Evolutionary conservation across 768 basidiomycete species (phyloP), one percentile per base, ranked within the genome.

Genomic region (Cyclocybe aegerita): DNA sequence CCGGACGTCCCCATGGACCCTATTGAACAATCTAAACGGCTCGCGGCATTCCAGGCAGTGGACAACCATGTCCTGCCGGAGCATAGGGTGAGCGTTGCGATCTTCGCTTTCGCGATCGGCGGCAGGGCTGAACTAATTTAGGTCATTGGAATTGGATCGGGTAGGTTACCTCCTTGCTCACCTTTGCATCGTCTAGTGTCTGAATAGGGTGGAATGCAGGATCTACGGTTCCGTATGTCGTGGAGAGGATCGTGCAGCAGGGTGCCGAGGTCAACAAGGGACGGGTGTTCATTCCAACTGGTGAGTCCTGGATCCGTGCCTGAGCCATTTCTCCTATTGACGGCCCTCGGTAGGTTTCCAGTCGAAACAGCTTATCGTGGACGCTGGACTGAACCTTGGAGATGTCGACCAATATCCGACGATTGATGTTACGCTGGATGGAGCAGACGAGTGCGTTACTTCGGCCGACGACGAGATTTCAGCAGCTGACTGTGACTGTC

Each of bases 361-460:
- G 71, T 94, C 92, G 11, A 96, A 93, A 65, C 86, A 97, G 63
- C 83, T 99, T 52, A 98, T 99, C 63, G 85, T 98, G 46, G 76
- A 78, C 39, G 83, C 85, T 17, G 80, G 84, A 5, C 75, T 97
- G 10, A 80, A 68, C 31, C 80, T 97, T 4, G 95, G 93, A 32
- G 95, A 97, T 62, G 84, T 94, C 10, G 89, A 93, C 62, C 86
- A 93, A 65, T 94, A 88, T 69, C 86, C 89, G 4, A 74, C 76
- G 1, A 87, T 98, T 48, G 97, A 99, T 61, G 91, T 98, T n/a
- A 98, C 95, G 1, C 83, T 99, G 38, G 97, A 99, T 64, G 96
- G 96, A 39, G 96, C 96, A 2, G 96, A 98, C 55, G 96, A 98
- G 92, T 95, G 57, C 57, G 90, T 50, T 34, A 33, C n/a, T 40